Base-by-base conservation (phyloP, 768 basidiomycete species). In the Pulveroboletus sp. region DNA sequence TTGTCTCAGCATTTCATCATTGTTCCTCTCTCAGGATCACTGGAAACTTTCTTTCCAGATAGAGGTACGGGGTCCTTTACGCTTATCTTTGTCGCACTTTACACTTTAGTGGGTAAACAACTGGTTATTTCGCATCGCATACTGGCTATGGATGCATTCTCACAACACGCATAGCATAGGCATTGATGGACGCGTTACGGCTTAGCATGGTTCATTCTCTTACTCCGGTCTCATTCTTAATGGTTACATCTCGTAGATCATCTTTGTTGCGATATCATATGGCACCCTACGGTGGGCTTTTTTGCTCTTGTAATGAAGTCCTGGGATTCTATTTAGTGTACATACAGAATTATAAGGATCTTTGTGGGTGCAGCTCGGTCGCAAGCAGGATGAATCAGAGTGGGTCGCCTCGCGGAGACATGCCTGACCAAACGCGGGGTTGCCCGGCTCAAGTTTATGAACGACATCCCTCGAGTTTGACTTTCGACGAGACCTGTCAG, bases 111-210 rank as follows among this genome's bases (percentile, higher is more conserved):
- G 36, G 18, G 17, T 31, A 33, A 39, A 43, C 17, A 37, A 41
- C 39, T 18, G 33, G 28, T 39, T 4, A 39, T 28, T 50, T 45
- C 38, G 31, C 54, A 62, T 46, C 24, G 21, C 15, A 51, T n/a
- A 32, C 27, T 26, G 2, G 32, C 11, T 60, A 63, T 52, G 59
- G 15, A 26, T 57, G 50, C 44, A 59, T 31, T 49, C 18, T 31
- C 51, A 62, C 27, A 15, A 12, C 46, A 61, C 39, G 49, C 54
- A 61, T 56, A n/a, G 43, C 43, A 60, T 54, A 28, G 33, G 35
- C 42, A 56, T 51, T 6, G 5, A 26, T 51, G 1, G 32, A 40
- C 10, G 24, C 27, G 31, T 30, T 31, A 37, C 12, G 21, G 21
- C 21, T 21, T 21, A 21, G 21, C 21, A 21, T 11, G 30, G 14